phyloP scores from a whole-genome alignment of 2,329 filamentous ascomycete species.

The Hypoxylon sp. region DNA sequence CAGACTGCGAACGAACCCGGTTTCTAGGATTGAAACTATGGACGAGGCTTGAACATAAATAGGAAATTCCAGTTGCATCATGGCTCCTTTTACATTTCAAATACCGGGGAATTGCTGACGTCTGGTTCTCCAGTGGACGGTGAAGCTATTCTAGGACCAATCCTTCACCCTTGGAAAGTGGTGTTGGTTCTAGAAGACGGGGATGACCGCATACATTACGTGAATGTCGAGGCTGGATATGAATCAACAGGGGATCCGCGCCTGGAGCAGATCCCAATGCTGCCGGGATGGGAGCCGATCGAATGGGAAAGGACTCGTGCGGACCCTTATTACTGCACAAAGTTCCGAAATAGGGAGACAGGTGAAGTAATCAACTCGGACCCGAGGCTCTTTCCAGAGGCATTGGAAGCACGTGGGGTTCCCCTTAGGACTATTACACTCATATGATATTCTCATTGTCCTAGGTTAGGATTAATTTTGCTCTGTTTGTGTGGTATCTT shows the following conservation, averaged over 20 bases:
- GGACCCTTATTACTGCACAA: conserved; percentile 35
- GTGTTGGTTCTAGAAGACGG: background rate
- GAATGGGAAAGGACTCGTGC: conserved; percentile 28
- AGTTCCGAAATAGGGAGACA: conserved; percentile 34
- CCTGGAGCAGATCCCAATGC: conserved; percentile 31
- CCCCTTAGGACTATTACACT: conserved; percentile 39
- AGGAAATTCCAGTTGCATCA: background rate
- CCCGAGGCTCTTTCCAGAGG: conserved; percentile 42
- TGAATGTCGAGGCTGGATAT: background rate
- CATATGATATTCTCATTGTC: conserved; percentile 26
- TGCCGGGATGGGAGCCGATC: conserved; percentile 37
- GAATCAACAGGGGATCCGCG: conserved; percentile 32
- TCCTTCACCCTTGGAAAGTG: conserved; percentile 29
- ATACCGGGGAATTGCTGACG: background rate
- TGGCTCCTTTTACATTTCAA: background rate
- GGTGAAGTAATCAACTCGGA: conserved; percentile 44
- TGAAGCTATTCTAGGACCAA: conserved; percentile 39
- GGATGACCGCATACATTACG: background rate
- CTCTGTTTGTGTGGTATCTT: background rate
- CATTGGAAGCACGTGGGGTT: conserved; percentile 33
- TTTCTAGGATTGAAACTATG: too few relatives aligned
- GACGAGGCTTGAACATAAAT: background rate
- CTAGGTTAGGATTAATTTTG: background rate
- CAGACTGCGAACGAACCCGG: background rate
- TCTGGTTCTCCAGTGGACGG: conserved; percentile 32